These are phyloP conservation scores for Citrullus amarus DNA, from an alignment of 306 rosid genomes.

Conservation along the genomic window DNA sequence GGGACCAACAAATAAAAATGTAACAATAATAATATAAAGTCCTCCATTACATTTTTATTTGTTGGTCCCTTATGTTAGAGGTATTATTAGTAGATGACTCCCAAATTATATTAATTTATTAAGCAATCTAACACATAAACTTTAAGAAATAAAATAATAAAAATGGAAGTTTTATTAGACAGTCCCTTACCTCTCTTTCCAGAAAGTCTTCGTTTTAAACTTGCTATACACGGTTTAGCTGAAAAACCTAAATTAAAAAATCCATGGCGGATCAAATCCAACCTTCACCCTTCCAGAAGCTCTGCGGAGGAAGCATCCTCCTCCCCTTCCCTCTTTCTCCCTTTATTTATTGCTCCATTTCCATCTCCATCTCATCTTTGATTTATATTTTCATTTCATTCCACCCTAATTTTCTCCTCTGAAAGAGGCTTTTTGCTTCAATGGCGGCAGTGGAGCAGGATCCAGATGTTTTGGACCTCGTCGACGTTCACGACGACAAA, in stretches of 20 bases:
- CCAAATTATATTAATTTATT: no score
- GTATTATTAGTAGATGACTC: no score
- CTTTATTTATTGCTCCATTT: background rate
- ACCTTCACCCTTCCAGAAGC: background rate
- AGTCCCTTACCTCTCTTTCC: background rate
- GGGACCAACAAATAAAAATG: no score
- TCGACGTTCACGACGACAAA: constrained; percentile 9
- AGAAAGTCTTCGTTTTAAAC: background rate
- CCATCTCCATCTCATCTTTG: background rate
- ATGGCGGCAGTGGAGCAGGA: constrained; percentile 11
- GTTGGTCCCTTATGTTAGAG: no score
- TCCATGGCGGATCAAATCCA: background rate
- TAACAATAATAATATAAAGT: no score
- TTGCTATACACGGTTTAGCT: background rate
- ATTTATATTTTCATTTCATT: background rate
- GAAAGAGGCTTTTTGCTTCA: background rate
- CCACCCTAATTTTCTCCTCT: background rate
- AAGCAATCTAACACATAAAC: no score
- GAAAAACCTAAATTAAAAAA: background rate
- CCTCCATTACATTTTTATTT: no score
- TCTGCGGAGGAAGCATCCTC: background rate
- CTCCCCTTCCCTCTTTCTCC: background rate
- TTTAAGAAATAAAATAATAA: no score
- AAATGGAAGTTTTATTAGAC: no score
- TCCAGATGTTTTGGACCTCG: background rate